Evolutionary conservation across 768 basidiomycete genomes (phyloP).

Genomic region (Gloeopeniophorella convolvens): DNA sequence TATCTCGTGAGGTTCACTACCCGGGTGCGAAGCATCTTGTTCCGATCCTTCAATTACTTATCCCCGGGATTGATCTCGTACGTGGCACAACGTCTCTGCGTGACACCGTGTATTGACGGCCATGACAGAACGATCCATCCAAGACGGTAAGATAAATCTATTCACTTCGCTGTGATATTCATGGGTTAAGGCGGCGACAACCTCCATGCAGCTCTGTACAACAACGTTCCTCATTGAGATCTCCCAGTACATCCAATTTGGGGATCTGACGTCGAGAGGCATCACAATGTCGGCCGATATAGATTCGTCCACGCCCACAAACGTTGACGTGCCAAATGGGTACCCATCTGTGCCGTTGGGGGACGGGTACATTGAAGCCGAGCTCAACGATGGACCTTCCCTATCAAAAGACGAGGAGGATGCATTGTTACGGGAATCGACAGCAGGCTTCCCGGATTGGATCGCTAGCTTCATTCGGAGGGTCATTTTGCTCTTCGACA

Average conservation of each 20-base stretch:
- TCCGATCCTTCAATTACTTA: slow-evolving; percentile 70
- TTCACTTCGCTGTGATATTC: not conserved
- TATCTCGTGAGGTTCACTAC: slow-evolving; percentile 75
- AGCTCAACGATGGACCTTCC: slow-evolving; percentile 28
- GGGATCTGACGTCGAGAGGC: slow-evolving; percentile 44
- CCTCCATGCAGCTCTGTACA: slow-evolving; percentile 52
- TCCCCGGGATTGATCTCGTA: slow-evolving; percentile 85
- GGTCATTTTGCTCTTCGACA: slow-evolving; percentile 76
- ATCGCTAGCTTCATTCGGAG: slow-evolving; percentile 72
- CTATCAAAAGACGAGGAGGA: slow-evolving; percentile 65
- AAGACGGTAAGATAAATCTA: slow-evolving; percentile 53
- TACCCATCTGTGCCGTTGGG: slow-evolving; percentile 30
- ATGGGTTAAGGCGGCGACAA: slow-evolving; percentile 14
- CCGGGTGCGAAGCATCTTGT: slow-evolving; percentile 77
- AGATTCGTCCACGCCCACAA: slow-evolving; percentile 18
- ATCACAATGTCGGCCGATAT: slow-evolving; percentile 19
- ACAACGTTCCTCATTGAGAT: slow-evolving; percentile 70
- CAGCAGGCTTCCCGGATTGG: slow-evolving; percentile 76
- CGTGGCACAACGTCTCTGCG: slow-evolving; percentile 22
- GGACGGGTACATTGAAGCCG: slow-evolving; percentile 17
- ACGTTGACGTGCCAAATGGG: slow-evolving; percentile 13
- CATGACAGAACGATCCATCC: slow-evolving; percentile 60
- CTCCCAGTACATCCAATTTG: slow-evolving; percentile 68
- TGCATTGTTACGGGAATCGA: slow-evolving; percentile 59
- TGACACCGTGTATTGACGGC: not conserved